A percentile compares a stretch with the other conserved stretches of the same genome.
Conservation (phyloP, 2,329 filamentous ascomycete genomes). For the Botrytis hyacinthi region DNA sequence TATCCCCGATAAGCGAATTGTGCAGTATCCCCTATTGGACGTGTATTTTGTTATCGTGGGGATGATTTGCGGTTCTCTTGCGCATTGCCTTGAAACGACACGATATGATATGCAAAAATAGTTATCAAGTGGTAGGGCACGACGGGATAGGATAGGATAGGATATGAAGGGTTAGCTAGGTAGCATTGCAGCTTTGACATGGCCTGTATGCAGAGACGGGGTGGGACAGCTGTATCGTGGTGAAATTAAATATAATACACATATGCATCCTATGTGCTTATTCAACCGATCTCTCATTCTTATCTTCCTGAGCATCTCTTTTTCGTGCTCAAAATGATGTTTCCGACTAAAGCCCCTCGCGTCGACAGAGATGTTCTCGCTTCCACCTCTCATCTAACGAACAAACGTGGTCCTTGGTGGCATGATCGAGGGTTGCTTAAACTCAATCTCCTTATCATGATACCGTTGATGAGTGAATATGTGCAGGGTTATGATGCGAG, state of each 20-base stretch:
- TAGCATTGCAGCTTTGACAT: constrained; percentile 2
- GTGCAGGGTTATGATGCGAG: constrained; percentile 27
- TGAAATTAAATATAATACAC: neutral
- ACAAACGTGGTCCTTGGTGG: constrained; percentile 26
- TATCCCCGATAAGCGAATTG: neutral
- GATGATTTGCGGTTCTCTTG: neutral
- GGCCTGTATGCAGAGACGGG: neutral
- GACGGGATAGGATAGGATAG: neutral
- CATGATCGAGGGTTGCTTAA: constrained; percentile 24
- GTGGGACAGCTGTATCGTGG: neutral
- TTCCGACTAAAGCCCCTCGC: neutral
- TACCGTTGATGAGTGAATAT: constrained; percentile 30
- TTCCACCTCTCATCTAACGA: constrained; percentile 20
- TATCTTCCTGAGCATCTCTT: neutral
- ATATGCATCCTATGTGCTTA: neutral
- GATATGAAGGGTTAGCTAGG: neutral
- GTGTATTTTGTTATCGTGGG: neutral
- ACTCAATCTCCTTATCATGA: constrained; percentile 27
- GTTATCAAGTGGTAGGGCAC: neutral
- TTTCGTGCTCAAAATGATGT: neutral
- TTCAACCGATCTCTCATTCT: neutral
- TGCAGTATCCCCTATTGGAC: neutral
- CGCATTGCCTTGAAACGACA: neutral
- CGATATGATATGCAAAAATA: neutral
- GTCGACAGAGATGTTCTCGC: constrained; percentile 2